Evolutionary conservation across 2,329 filamentous ascomycete genomes (phyloP).

Genomic region (Pseudocercospora eumusae): DNA sequence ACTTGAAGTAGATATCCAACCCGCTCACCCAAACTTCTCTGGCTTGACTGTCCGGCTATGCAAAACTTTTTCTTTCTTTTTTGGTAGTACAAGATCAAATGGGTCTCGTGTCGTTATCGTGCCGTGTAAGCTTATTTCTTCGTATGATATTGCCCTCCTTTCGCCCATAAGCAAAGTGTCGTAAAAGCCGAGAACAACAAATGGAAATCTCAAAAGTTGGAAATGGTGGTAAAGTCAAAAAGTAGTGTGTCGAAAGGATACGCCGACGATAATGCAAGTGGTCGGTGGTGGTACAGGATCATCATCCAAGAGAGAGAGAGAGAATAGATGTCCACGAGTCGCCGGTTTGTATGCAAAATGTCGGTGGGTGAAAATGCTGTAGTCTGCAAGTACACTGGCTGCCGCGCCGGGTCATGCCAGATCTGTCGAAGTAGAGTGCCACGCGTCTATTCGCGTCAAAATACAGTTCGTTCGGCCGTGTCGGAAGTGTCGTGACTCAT

Average conservation of each 20-base stretch:
- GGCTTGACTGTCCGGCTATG: conserved; percentile 15
- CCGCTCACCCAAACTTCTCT: conserved; percentile 4
- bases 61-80: conserved; percentile 20
- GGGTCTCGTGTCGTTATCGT: conserved; percentile 22
- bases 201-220: conserved; percentile 15
- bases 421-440: conserved; percentile 21
- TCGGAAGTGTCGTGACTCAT: conserved; percentile 26
- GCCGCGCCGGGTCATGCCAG: conserved; percentile 22
- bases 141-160: conserved; percentile 17
- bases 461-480: conserved; percentile 26
- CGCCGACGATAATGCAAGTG: conserved; percentile 22
- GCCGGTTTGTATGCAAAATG: conserved; percentile 21
- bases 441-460: conserved; percentile 21
- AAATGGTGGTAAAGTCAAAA: neutral
- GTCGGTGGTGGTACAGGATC: conserved; percentile 25
- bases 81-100: conserved; percentile 20
- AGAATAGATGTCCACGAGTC: conserved; percentile 20
- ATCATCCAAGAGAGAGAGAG: too few species aligned
- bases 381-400: conserved; percentile 14
- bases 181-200: conserved; percentile 19
- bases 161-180: conserved; percentile 12
- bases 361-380: conserved; percentile 19
- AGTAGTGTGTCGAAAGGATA: conserved; percentile 11
- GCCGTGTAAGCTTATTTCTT: conserved; percentile 19
- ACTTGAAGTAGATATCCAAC: conserved; percentile 14